Base-by-base conservation (phyloP, 495 filamentous ascomycete species). In the Penicillium angulare region DNA sequence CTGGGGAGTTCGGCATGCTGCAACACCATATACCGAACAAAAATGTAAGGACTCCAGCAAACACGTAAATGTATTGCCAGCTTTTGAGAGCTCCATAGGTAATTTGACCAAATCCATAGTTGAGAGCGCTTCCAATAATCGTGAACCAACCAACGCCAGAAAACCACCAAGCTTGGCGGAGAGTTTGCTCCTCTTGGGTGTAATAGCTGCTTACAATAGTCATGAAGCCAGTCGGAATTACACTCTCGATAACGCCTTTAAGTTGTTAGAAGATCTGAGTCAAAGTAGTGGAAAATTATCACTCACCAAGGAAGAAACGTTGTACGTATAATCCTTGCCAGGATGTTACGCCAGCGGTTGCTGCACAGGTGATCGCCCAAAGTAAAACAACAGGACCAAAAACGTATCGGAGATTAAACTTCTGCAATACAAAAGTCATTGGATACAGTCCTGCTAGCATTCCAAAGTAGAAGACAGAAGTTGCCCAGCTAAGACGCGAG, bases 381-480 rank as follows among this genome's bases (percentile, higher is more conserved):
- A 86, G 29, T 48, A 86, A 73, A 21, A 90, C 85, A 3, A 86
- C 65, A 12, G 66, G 75, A 6, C 84, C 83, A 7, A 89, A 75
- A 1, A 87, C 78, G 38, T 75, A 69, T n/a, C 80, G 77, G 2
- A 79, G 73, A 50, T 79, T 73, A 64, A 87, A 87, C 41, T 77
- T 78, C 63, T 90, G 87, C 18, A 87, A 66, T 7, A 79, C 67
- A 46, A 84, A 85, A 1, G 85, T 83, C 80, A 89, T 82, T 9
- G 85, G 87, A 57, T 87, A 90, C 13, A 86, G 67, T 0, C 86
- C 87, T 2, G 79, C 82, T 12, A 90, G 74, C 84, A 87, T 86
- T 20, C 86, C 86, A 55, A 90, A 89, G 68, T 89, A 90, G 70
- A 90, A 90, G 60, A 89, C 72, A 1, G 84, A 88, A 0, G 85